Evolutionary conservation across 306 rosid species (phyloP), one percentile per base, ranked within the genome.

Genomic region (Rosa rugosa): DNA sequence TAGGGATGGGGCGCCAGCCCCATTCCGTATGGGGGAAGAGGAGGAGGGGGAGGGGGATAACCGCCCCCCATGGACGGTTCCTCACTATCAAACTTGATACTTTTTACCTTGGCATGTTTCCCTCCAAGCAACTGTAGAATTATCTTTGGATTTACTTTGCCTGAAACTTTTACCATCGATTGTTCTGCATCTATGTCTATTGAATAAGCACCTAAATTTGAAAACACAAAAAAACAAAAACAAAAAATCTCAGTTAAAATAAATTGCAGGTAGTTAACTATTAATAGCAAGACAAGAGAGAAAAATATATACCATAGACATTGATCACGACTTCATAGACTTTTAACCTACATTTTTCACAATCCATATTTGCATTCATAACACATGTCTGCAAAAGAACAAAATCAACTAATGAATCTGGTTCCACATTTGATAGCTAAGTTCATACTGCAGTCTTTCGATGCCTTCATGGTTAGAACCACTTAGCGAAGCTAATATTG

Each of bases 41-140:
- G 66, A 3, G 36, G 64, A 20, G 25, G 36, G 11, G 45, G 71
- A 18, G 77, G 59, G 65, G 60, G 77, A 47, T 27, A 75, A 20
- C 72, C 50, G 14, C 49, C 65, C 5, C 41, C 68, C 16, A 31
- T 23, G 44, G 82, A 77, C 41, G 47, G 56, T 57, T 69, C 84
- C 47, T 85, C 87, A 78, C 89, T 90, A 7, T 87, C 86, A 73
- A 88, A 84, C 50, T 67, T 83, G 4, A 75, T 11, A 50, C 77
- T 78, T 63, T 79, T 77, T 12, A 89, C 36, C 69, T 84, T 76
- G 13, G 80, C 87, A 86, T 86, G 89, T 71, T 44, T 81, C 68
- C 87, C 82, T 8, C 77, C 83, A 45, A 86, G 80, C 31, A 73
- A 72, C 45, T 69, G 75, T 18, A 84, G 71, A 70, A 89, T 12